A percentile compares a stretch with the other conserved stretches of the same genome.
Conservation (phyloP, 768 basidiomycete species). For the Mycena rebaudengoi region DNA sequence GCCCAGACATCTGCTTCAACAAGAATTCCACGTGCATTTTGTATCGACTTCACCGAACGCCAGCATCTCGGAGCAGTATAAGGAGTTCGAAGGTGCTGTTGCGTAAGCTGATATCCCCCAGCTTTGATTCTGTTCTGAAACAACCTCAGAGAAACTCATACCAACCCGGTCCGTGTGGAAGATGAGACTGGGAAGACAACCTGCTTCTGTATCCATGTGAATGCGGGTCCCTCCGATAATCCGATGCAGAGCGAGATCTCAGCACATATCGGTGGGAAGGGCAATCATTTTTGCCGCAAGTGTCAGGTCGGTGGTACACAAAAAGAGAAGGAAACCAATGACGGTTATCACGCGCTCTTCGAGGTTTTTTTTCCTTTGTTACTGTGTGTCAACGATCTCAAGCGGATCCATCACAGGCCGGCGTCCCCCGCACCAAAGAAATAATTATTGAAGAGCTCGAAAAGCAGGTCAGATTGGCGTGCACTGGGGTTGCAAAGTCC, state of each 20-base stretch:
- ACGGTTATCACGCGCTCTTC: conserved; percentile 46
- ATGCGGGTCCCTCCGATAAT: conserved; percentile 47
- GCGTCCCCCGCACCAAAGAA: conserved; percentile 27
- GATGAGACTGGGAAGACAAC: conserved; percentile 35
- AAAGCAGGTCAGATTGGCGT: conserved; percentile 41
- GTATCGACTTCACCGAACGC: conserved; percentile 49
- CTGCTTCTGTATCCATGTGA: conserved; percentile 33
- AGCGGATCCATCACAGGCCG: conserved; percentile 27
- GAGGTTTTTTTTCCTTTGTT: conserved; percentile 23
- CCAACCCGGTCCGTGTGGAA: conserved; percentile 38
- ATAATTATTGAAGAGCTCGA: conserved; percentile 33
- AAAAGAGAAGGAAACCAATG: conserved; percentile 38
- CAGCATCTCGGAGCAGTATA: conserved; percentile 45
- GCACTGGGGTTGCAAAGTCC: conserved; percentile 35
- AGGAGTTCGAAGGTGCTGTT: conserved; percentile 39
- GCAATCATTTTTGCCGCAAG: conserved; percentile 50
- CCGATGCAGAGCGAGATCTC: conserved; percentile 48
- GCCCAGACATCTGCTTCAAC: conserved; percentile 42
- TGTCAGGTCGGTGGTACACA: conserved; percentile 48
- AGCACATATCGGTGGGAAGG: conserved; percentile 49
- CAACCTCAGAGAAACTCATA: conserved; percentile 32
- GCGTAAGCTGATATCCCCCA: conserved; percentile 32
- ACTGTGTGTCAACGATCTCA: neutral
- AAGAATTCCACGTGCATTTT: conserved; percentile 48
- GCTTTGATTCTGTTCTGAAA: conserved; percentile 20